Percentiles rank a stretch among this genome's conserved stretches.
These are phyloP conservation scores for Xylogone sp. DNA, from an alignment of 2,329 filamentous ascomycete genomes.

Conservation along the genomic window DNA sequence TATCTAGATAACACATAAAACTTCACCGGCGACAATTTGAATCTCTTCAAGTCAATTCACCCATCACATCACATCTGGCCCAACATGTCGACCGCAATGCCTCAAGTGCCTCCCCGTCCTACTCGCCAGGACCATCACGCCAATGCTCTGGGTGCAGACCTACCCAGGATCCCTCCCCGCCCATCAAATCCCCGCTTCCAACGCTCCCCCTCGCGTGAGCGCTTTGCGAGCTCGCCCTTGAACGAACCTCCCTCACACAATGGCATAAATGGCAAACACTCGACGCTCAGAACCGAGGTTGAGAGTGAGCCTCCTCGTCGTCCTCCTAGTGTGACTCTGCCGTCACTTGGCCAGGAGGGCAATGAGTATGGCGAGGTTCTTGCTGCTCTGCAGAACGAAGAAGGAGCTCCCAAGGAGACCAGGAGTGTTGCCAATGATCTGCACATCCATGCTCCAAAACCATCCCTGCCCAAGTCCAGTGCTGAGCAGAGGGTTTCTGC, in stretches of 20 bases:
- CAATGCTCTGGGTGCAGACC: constrained; percentile 32
- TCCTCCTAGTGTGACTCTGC: constrained; percentile 73
- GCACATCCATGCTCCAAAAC: constrained; percentile 84
- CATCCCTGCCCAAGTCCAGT: constrained; percentile 75
- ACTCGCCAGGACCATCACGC: constrained; percentile 44
- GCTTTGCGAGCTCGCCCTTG: constrained; percentile 81
- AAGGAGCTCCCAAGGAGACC: constrained; percentile 63
- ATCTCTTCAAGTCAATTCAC: not conserved
- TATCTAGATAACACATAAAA: not conserved
- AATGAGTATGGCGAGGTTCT: constrained; percentile 72
- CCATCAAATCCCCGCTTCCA: constrained; percentile 62
- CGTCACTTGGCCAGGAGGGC: constrained; percentile 85
- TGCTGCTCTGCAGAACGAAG: constrained; percentile 42
- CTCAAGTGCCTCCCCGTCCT: constrained; percentile 61
- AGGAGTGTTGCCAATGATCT: constrained; percentile 76
- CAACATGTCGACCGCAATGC: constrained; percentile 36
- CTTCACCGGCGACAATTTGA: no score
- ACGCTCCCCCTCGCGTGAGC: constrained; percentile 72
- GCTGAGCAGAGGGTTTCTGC: constrained; percentile 79
- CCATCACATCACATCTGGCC: not conserved
- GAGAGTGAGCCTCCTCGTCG: constrained; percentile 43
- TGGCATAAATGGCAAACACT: constrained; percentile 22
- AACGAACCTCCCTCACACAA: constrained; percentile 58
- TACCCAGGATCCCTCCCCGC: constrained; percentile 76
- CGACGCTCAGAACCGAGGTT: constrained; percentile 32